phyloP scores from a whole-genome alignment of 2,329 filamentous ascomycete species.

The Paracorniculantispora psalliotae region DNA sequence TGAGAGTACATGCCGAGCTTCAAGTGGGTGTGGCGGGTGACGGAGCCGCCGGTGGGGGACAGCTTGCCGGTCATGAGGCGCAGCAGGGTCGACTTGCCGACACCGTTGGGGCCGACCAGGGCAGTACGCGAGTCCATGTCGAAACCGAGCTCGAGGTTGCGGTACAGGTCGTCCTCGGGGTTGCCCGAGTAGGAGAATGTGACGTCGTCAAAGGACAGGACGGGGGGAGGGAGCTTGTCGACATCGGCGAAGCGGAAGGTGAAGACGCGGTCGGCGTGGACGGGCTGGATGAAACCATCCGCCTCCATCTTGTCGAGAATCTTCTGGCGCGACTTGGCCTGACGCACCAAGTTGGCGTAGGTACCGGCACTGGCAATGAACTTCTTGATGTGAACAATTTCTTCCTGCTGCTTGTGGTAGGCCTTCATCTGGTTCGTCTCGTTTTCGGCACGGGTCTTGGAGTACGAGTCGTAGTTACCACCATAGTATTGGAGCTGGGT shows the following conservation, averaged over 20 bases:
- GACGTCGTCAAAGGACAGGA: conserved; percentile 93
- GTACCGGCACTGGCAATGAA: conserved; percentile 99
- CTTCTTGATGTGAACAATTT: conserved; percentile 99
- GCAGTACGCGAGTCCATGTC: conserved; percentile 99
- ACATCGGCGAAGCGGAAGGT: conserved; percentile 98
- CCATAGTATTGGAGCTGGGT: conserved; percentile 93
- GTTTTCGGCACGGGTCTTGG: conserved; percentile 90
- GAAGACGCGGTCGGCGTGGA: conserved; percentile 80
- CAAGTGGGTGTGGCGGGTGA: conserved; percentile 93
- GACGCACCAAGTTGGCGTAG: conserved; percentile 97
- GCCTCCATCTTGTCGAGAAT: conserved; percentile 99
- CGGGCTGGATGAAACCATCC: conserved; percentile 94
- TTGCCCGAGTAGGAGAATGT: conserved; percentile 97
- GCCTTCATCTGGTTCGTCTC: conserved; percentile 99
- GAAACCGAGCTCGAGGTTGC: conserved; percentile 94
- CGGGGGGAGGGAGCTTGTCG: conserved; percentile 97
- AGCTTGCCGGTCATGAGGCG: conserved; percentile 96
- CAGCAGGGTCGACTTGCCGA: conserved; percentile 95
- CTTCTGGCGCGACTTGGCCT: conserved; percentile 99
- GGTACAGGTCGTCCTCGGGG: conserved; percentile 85
- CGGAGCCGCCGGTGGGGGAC: conserved; percentile 72
- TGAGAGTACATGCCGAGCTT: conserved; percentile 98
- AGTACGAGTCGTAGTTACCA: conserved; percentile 98
- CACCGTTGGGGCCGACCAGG: conserved; percentile 96
- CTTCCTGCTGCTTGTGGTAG: conserved; percentile 97